Conservation (phyloP, 2,329 filamentous ascomycete species). For the Claviceps sp. region DNA sequence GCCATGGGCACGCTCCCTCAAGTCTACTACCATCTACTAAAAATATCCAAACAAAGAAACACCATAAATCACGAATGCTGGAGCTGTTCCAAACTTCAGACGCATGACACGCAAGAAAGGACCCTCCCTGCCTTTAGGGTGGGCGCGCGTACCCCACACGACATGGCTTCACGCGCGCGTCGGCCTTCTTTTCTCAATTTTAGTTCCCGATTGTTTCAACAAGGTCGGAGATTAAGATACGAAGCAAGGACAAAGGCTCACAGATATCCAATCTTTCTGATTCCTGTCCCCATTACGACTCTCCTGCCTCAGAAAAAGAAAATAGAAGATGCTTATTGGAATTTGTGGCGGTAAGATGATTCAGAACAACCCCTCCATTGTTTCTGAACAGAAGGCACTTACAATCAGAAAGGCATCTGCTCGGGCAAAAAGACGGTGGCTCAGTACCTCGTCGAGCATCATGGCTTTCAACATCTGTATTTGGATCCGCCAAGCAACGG, state of each 20-base stretch:
- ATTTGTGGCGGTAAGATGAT: conserved; percentile 52
- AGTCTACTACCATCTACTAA: too few species aligned
- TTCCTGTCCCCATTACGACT: too few species aligned
- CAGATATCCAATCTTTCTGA: too few species aligned
- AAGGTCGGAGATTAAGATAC: neutral
- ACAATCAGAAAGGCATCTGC: conserved; percentile 56
- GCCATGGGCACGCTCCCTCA: neutral
- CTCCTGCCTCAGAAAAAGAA: neutral
- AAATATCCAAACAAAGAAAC: neutral
- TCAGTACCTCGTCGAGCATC: conserved; percentile 70
- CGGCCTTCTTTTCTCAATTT: neutral
- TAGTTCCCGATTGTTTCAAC: neutral
- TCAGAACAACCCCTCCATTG: neutral
- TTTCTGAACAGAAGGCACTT: neutral
- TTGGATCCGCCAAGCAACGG: conserved; percentile 25
- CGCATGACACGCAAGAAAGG: neutral
- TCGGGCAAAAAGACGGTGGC: conserved; percentile 86
- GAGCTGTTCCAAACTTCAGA: too few species aligned
- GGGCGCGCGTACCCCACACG: conserved; percentile 6
- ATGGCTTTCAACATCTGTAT: conserved; percentile 65
- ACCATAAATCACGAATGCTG: neutral
- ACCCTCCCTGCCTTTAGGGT: neutral
- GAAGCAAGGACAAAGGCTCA: neutral
- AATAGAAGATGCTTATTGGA: conserved; percentile 56
- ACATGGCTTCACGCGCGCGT: neutral